phyloP scores from a whole-genome alignment of 148 eudicot species.

The Amaranthus cruentus region DNA sequence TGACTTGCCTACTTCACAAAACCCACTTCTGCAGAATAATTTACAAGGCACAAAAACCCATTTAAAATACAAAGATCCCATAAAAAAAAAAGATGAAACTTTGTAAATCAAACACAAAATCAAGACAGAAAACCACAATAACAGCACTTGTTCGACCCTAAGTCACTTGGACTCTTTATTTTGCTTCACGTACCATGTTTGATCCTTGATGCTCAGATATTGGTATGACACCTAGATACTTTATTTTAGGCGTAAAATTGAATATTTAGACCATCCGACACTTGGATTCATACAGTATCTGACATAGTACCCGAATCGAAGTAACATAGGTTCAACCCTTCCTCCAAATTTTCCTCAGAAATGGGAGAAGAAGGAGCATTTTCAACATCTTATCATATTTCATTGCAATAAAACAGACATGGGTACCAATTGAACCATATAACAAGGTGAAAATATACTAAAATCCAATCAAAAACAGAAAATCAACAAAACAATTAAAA shows the following conservation, averaged over 20 bases:
- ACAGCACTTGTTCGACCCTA: no score
- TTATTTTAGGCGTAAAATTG: no score
- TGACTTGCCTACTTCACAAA: no score
- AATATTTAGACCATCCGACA: neutral
- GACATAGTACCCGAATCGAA: neutral
- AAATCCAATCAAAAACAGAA: neutral
- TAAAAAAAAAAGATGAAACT: neutral
- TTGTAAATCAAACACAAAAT: neutral
- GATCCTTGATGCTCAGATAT: no score
- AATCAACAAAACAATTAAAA: slow-evolving; percentile 6
- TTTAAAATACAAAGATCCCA: neutral
- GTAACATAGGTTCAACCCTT: no score
- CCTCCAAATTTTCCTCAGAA: neutral
- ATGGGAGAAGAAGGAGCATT: neutral
- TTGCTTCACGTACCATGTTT: no score
- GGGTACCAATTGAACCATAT: neutral
- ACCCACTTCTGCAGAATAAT: no score
- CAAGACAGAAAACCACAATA: neutral
- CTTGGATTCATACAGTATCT: no score
- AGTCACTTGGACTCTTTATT: no score
- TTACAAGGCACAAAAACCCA: no score
- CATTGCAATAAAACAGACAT: neutral
- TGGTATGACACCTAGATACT: no score
- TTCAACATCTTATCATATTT: slow-evolving; percentile 6
- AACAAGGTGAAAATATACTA: neutral